A percentile compares a stretch with the other conserved stretches of the same genome.
These are phyloP conservation scores for Metschnikowia reukaufii DNA, from an alignment of 805 yeast genomes.

Conservation along the genomic window DNA sequence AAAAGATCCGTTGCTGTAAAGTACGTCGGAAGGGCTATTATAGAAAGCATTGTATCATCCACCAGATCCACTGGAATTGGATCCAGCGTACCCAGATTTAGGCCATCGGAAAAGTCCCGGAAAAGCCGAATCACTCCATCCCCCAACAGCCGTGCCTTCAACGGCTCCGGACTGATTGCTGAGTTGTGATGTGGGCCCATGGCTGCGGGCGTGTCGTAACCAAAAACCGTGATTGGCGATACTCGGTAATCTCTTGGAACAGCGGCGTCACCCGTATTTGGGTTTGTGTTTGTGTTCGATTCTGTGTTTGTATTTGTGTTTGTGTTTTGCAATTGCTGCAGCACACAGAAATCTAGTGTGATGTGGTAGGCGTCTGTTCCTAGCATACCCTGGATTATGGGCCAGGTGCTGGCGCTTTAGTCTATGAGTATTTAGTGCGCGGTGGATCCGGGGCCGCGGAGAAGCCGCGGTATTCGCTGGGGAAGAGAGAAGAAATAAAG, in stretches of 20 bases:
- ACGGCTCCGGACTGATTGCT: conserved; percentile 37
- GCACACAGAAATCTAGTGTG: conserved; percentile 26
- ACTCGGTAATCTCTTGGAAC: conserved; percentile 30
- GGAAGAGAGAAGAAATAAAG: not conserved
- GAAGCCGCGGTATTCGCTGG: no score
- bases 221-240: conserved; percentile 28
- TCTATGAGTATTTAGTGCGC: not conserved
- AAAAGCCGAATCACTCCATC: conserved; percentile 71
- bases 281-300: not conserved
- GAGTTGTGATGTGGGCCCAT: conserved; percentile 4
- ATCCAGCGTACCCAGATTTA: conserved; percentile 7
- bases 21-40: conserved; percentile 84
- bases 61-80: conserved; percentile 27
- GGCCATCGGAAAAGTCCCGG: conserved; percentile 47
- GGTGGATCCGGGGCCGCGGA: not conserved
- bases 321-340: not conserved
- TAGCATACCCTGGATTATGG: conserved; percentile 26
- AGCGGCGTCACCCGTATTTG: not conserved
- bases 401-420: no score
- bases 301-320: not conserved
- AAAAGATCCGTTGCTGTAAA: conserved; percentile 81
- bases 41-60: conserved; percentile 69
- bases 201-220: conserved; percentile 10
- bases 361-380: conserved; percentile 44
- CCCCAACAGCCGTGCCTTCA: conserved; percentile 66